Evolutionary conservation across 345 rosid species (phyloP).

Genomic region (Xanthoceras sorbifolium): DNA sequence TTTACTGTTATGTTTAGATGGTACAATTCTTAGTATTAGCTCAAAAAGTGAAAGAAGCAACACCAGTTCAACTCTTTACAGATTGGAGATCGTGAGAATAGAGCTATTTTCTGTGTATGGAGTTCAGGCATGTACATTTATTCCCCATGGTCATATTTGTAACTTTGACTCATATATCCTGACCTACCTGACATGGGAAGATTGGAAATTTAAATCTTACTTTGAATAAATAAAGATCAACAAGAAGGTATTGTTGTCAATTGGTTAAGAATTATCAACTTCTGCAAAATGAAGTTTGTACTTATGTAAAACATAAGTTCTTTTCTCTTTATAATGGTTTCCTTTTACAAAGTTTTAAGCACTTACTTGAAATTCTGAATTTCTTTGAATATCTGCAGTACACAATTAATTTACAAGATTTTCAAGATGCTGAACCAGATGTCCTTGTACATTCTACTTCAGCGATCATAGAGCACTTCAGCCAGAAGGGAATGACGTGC

Average conservation of each 20-base stretch:
- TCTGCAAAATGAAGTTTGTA: background rate
- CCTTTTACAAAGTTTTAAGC: background rate
- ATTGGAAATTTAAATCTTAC: background rate
- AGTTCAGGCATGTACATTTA: slow-evolving; percentile 57
- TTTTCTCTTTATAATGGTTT: background rate
- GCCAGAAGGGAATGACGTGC: slow-evolving; percentile 59
- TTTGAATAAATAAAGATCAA: slow-evolving; percentile 3
- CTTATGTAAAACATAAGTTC: background rate
- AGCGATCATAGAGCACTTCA: slow-evolving; percentile 67
- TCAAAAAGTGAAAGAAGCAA: slow-evolving; percentile 46
- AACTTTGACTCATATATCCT: background rate
- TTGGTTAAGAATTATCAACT: slow-evolving; percentile 1
- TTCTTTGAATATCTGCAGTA: slow-evolving; percentile 50
- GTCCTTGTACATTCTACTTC: slow-evolving; percentile 64
- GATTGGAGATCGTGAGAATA: slow-evolving; percentile 77
- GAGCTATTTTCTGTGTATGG: slow-evolving; percentile 86
- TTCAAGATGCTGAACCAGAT: slow-evolving; percentile 95
- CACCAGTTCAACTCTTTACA: slow-evolving; percentile 55
- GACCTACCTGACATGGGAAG: background rate
- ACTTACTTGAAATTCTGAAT: slow-evolving; percentile 17
- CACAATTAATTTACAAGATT: slow-evolving; percentile 64
- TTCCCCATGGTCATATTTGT: slow-evolving; percentile 15
- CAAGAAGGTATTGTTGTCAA: background rate
- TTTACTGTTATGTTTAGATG: slow-evolving; percentile 46
- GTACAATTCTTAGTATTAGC: slow-evolving; percentile 44